Evolutionary conservation across 352 stramenopile genomes (phyloP).

Genomic region (Globisporangium emineosum): DNA sequence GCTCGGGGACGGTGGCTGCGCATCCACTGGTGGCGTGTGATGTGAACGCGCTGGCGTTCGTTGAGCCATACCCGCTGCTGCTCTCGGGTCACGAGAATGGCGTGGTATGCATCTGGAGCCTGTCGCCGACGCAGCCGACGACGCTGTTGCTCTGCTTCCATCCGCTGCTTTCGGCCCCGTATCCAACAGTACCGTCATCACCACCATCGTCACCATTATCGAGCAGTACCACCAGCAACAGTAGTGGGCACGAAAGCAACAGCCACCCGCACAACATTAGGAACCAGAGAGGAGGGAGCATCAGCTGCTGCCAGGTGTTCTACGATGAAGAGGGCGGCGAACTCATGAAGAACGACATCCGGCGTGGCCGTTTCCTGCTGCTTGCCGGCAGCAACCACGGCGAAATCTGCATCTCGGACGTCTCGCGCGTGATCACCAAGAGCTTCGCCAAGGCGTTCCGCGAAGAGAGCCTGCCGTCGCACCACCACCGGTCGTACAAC

Average conservation of each 20-base stretch:
- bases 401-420: conserved; percentile 47
- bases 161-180: conserved; percentile 6
- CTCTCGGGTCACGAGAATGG: conserved; percentile 72
- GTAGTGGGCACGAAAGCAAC: neutral
- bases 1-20: conserved; percentile 5
- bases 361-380: conserved; percentile 42
- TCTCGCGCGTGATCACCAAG: conserved; percentile 44
- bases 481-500: conserved; percentile 64
- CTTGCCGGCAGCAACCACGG: conserved; percentile 38
- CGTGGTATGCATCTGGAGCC: conserved; percentile 51
- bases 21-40: conserved; percentile 25
- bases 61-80: conserved; percentile 73
- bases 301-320: conserved; percentile 52
- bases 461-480: conserved; percentile 53
- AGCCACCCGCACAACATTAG: neutral
- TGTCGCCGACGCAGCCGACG: conserved; percentile 47
- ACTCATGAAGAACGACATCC: conserved; percentile 43
- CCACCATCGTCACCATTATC: neutral
- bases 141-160: conserved; percentile 39
- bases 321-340: conserved; percentile 67
- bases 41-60: conserved; percentile 65
- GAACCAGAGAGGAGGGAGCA: conserved; percentile 19
- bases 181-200: neutral
- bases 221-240: neutral
- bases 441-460: conserved; percentile 45